Base-by-base conservation (phyloP, 441 rosid species). In the Adansonia gregorii region DNA sequence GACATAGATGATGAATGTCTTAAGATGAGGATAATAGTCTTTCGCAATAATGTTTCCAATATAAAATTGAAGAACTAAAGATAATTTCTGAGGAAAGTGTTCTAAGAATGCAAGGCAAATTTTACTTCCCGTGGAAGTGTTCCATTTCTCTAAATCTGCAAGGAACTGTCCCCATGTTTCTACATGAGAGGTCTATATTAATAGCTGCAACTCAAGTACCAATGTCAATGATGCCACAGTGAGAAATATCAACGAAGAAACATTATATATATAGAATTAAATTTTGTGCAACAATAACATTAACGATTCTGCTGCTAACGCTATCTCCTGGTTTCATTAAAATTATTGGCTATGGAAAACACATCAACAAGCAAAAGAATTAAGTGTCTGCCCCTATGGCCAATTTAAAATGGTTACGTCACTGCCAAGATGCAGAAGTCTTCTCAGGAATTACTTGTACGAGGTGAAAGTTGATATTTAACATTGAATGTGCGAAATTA, bases 11-110 rank as follows among this genome's bases (percentile, higher is more conserved):
- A 41, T 66, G 70, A 3, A 58, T 19, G 12, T 63, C 51, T 60
- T 6, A 27, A 56, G 73, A 22, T 73, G 68, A 58, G 80, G 75
- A 20, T 15, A 66, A 24, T 66, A 43, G 24, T 14, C 70, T 41
- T n/a, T 19, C 7, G 48, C 70, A 66, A 66, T 43, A 6, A 66
- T 17, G 49, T 41, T 17, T 27, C 11, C 6, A 41, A 7, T 8
- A 66, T 66, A 39, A 66, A 66, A 35, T 39, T 66, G 24, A n/a
- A 66, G 22, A 6, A 43, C 20, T 65, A 27, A 31, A n/a, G 22
- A 14, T 66, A 8, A 14, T 39, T 35, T 64, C 4, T 6, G 10
- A 64, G 12, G 48, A 14, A 15, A 35, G 48, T 14, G 7, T 64
- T 14, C 8, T 35, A n/a, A 6, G 43, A 61, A 27, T 3, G 27